phyloP scores from a whole-genome alignment of 148 eudicot genomes.

The Simmondsia chinensis region DNA sequence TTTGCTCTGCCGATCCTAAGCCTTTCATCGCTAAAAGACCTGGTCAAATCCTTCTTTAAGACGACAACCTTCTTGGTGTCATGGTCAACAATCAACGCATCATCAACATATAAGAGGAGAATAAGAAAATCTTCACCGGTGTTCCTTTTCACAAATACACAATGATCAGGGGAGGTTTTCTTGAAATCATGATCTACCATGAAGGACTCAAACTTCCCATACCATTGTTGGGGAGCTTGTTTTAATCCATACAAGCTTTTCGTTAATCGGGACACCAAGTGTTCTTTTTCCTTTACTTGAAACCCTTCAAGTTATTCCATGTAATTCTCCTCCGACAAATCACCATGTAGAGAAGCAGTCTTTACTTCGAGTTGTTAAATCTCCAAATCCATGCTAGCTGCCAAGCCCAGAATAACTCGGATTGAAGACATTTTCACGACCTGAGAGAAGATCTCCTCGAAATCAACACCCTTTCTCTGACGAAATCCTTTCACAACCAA shows the following conservation, averaged over 20 bases:
- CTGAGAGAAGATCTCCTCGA: background rate
- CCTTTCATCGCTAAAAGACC: background rate
- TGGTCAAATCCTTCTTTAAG: too few relatives aligned
- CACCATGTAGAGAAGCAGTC: slow-evolving; percentile 1
- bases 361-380: background rate
- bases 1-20: background rate
- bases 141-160: background rate
- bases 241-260: slow-evolving; percentile 8
- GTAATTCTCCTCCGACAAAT: slow-evolving; percentile 4
- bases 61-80: too few relatives aligned
- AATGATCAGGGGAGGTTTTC: slow-evolving; percentile 2
- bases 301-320: slow-evolving; percentile 4
- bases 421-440: too few relatives aligned
- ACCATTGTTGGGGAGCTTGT: slow-evolving; percentile 2
- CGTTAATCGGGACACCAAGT: background rate
- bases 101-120: background rate
- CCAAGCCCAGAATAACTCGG: background rate
- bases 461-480: slow-evolving; percentile 4
- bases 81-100: too few relatives aligned
- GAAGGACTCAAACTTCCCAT: slow-evolving; percentile 1
- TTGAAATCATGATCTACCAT: too few relatives aligned
- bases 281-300: background rate
- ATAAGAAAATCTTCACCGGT: background rate
- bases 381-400: background rate
- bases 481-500: slow-evolving; percentile 5